Evolutionary conservation across 306 rosid species (phyloP).

Genomic region (Citrullus mucosospermus): DNA sequence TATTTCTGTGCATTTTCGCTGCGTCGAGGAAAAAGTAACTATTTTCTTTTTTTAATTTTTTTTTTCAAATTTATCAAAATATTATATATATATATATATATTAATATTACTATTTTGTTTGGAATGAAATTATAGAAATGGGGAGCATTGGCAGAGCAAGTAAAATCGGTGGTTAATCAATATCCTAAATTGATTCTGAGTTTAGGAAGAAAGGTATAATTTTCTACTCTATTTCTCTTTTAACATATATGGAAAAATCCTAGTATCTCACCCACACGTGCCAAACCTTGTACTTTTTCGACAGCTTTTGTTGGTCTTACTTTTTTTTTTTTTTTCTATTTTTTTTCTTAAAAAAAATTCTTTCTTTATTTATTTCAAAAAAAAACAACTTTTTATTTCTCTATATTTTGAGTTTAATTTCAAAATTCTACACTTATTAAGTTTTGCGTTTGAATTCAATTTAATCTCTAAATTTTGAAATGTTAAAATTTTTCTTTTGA

Average conservation of each 20-base stretch:
- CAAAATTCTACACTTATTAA: no score
- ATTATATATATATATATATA: no score
- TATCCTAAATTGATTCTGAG: slow-evolving; percentile 50
- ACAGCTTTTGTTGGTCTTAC: not conserved
- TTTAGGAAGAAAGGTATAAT: slow-evolving; percentile 3
- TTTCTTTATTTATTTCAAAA: no score
- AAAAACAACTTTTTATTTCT: no score
- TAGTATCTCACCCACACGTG: not conserved
- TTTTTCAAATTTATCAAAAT: not conserved
- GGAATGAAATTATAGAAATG: slow-evolving; percentile 36
- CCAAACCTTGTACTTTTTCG: not conserved
- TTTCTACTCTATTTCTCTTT: not conserved
- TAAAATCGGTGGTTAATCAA: slow-evolving; percentile 44
- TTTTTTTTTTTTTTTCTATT: no score
- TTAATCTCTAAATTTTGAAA: no score
- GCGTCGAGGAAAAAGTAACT: slow-evolving; percentile 85
- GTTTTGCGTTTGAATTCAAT: no score
- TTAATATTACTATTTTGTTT: not conserved
- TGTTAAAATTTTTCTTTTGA: no score
- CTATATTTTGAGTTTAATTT: no score
- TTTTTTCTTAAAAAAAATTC: no score
- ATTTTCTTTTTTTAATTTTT: not conserved
- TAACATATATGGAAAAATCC: not conserved
- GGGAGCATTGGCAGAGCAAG: slow-evolving; percentile 65
- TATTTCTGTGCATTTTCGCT: slow-evolving; percentile 84